Conservation (phyloP, 306 rosid species). For the Hippophae rhamnoides region DNA sequence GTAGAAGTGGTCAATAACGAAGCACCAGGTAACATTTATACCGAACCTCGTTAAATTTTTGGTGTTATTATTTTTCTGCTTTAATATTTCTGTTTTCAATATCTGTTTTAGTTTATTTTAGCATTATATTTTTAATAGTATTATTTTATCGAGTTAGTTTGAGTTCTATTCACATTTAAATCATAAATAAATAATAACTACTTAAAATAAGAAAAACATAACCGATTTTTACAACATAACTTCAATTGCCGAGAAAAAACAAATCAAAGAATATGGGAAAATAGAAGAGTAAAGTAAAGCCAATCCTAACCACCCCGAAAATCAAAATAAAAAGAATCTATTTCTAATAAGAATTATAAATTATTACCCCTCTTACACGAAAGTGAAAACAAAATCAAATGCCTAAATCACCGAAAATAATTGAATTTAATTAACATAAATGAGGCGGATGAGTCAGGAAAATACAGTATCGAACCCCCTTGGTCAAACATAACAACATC, state of each 20-base stretch:
- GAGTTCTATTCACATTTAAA: too few species aligned
- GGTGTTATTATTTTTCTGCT: too few species aligned
- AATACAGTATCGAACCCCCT: slow-evolving; percentile 13
- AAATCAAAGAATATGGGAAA: slow-evolving; percentile 27
- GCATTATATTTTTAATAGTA: too few species aligned
- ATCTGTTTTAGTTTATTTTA: too few species aligned
- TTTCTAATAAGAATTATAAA: slow-evolving; percentile 10
- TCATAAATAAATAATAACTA: too few species aligned
- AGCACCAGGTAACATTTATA: too few species aligned
- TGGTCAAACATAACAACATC: slow-evolving; percentile 25
- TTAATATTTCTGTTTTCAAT: too few species aligned
- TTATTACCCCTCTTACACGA: slow-evolving; percentile 12
- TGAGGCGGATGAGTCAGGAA: slow-evolving; percentile 32
- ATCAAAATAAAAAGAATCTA: slow-evolving; percentile 6
- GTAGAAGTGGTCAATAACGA: too few species aligned
- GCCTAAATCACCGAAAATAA: slow-evolving; percentile 18
- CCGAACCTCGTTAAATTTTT: too few species aligned
- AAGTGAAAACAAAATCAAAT: slow-evolving; percentile 17
- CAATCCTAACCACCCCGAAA: slow-evolving; percentile 40
- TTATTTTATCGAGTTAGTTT: too few species aligned
- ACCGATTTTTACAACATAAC: too few species aligned
- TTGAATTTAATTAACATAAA: slow-evolving; percentile 13
- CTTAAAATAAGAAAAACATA: too few species aligned
- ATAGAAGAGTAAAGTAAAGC: slow-evolving; percentile 30
- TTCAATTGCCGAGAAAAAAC: slow-evolving; percentile 13